Percentiles rank a stretch among this genome's conserved stretches.
Conservation (phyloP, 75 land plant genomes). For the Adiantum capillusveneris region DNA sequence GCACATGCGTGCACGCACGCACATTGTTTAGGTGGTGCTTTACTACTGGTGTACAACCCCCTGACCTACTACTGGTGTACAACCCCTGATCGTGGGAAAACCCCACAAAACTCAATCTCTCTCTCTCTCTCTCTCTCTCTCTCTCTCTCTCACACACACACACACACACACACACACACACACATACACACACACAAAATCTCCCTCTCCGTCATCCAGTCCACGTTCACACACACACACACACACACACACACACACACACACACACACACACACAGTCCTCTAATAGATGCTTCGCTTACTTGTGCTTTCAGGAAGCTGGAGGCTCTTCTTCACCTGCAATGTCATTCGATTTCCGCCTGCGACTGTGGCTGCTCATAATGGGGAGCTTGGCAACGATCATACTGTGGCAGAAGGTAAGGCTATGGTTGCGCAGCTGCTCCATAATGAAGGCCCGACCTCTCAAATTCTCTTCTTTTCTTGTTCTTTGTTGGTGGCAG, state of each 20-base stretch:
- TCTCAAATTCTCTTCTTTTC: not conserved
- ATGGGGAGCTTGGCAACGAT: conserved; percentile 10
- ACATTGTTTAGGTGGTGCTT: not conserved
- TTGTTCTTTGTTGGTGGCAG: too few relatives aligned
- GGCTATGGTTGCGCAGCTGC: not conserved
- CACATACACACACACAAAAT: too few relatives aligned
- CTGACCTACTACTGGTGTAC: not conserved
- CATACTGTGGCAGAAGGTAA: conserved; percentile 36
- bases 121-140: too few relatives aligned
- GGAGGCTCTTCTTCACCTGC: conserved; percentile 32
- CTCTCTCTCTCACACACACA: too few relatives aligned
- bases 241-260: too few relatives aligned
- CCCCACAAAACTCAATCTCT: too few relatives aligned
- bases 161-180: too few relatives aligned
- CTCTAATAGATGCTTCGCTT: too few relatives aligned
- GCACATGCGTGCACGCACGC: not conserved
- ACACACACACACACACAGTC: too few relatives aligned
- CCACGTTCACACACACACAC: too few relatives aligned
- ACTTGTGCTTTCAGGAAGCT: conserved; percentile 18
- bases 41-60: not conserved
- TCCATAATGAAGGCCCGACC: not conserved
- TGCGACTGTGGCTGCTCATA: conserved; percentile 29
- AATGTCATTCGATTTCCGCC: conserved; percentile 29
- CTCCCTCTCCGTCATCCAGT: too few relatives aligned
- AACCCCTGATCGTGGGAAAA: too few relatives aligned